Conservation (phyloP, 495 filamentous ascomycete species). For the Aspergillus ostianus region DNA sequence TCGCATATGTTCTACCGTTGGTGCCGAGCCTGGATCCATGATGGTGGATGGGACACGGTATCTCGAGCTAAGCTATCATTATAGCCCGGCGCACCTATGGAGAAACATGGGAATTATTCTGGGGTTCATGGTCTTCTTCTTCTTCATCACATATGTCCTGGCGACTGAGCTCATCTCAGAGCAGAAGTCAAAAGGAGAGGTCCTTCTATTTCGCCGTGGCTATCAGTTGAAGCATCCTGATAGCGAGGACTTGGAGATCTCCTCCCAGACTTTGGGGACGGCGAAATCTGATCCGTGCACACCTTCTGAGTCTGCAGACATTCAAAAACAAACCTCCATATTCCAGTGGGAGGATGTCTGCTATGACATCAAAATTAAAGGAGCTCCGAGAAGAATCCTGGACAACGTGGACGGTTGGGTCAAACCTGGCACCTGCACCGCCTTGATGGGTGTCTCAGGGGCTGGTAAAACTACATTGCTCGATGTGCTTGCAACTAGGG, state of each 20-base stretch:
- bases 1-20: slow-evolving; percentile 53
- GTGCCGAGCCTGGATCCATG: slow-evolving; percentile 47
- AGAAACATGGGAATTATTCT: slow-evolving; percentile 69
- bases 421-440: slow-evolving; percentile 65
- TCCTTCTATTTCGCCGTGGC: slow-evolving; percentile 51
- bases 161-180: slow-evolving; percentile 49
- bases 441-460: slow-evolving; percentile 61
- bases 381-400: slow-evolving; percentile 56
- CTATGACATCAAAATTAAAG: slow-evolving; percentile 67
- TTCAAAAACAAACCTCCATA: slow-evolving; percentile 62
- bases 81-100: slow-evolving; percentile 60
- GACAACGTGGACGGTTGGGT: slow-evolving; percentile 66
- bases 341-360: slow-evolving; percentile 79
- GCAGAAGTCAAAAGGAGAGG: slow-evolving; percentile 51
- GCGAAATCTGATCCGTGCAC: slow-evolving; percentile 46
- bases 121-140: slow-evolving; percentile 64
- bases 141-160: slow-evolving; percentile 43
- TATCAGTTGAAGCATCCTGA: slow-evolving; percentile 23
- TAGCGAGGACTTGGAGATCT: slow-evolving; percentile 32
- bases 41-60: slow-evolving; percentile 54
- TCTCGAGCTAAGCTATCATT: slow-evolving; percentile 53
- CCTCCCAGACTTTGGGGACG: slow-evolving; percentile 24
- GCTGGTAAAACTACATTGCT: slow-evolving; percentile 68
- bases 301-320: slow-evolving; percentile 32
- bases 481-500: slow-evolving; percentile 59